A percentile compares a stretch with the other conserved stretches of the same genome.
Conservation (phyloP, 352 stramenopile species). For the Phytophthora aleatoria region DNA sequence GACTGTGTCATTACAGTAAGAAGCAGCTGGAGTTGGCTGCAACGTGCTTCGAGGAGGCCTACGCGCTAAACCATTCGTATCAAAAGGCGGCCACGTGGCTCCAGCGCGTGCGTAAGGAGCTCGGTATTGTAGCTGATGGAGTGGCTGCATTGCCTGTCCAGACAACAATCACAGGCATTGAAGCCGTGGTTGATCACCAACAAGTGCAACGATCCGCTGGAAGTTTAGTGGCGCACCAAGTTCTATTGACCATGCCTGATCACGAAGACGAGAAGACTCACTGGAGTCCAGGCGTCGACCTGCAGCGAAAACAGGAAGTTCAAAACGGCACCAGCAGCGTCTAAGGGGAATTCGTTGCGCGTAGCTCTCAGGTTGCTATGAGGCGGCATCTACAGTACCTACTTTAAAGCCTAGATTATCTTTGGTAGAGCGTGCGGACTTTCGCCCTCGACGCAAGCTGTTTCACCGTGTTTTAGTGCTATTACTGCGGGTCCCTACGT, state of each 20-base stretch:
- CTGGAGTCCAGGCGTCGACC: constrained; percentile 11
- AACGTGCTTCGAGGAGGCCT: constrained; percentile 77
- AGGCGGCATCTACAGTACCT: constrained; percentile 5
- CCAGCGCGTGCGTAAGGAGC: constrained; percentile 75
- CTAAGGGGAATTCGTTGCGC: constrained; percentile 14
- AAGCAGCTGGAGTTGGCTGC: constrained; percentile 65
- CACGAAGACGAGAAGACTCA: constrained; percentile 54
- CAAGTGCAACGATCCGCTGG: constrained; percentile 19
- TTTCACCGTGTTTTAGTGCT: constrained; percentile 30
- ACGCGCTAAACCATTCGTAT: constrained; percentile 67
- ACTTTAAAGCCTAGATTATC: constrained; percentile 37
- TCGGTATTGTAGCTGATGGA: constrained; percentile 31
- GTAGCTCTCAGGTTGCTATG: constrained; percentile 11
- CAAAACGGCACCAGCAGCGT: constrained; percentile 15
- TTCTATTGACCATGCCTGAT: constrained; percentile 54
- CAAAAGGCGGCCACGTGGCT: constrained; percentile 84
- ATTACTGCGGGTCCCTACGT: constrained; percentile 14
- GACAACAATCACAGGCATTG: constrained; percentile 10
- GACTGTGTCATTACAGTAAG: constrained; percentile 94
- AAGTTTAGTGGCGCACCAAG: constrained; percentile 51
- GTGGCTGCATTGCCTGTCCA: constrained; percentile 2
- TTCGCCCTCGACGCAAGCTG: constrained; percentile 28
- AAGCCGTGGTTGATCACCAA: constrained; percentile 8
- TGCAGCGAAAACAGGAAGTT: constrained; percentile 4
- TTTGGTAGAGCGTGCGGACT: constrained; percentile 30